Base-by-base conservation (phyloP, 352 stramenopile species). In the Phytopythium montanum region DNA sequence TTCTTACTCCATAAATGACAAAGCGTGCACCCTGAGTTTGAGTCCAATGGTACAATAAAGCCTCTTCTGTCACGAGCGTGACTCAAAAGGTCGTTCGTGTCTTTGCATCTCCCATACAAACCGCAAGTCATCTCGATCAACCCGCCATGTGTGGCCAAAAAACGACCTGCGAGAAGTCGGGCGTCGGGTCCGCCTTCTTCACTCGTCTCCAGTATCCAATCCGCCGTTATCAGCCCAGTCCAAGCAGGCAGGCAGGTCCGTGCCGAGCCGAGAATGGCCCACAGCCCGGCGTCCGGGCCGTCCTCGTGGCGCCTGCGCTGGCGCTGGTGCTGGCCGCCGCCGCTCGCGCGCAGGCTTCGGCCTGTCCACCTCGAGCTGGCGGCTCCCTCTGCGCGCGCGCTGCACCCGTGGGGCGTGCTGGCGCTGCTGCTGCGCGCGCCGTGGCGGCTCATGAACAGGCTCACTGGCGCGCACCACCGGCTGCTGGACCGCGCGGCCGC, bases 401-500 rank as follows among this genome's bases (percentile, higher is more conserved):
- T 56, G 26, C 79, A 93, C 62, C 78, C 84, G 44, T 93, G 81
- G 84, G 70, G 73, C 2, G 48, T 91, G 7, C 57, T 90, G 26
- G 75, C 70, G 0, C 55, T 68, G 29, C 54, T 92, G 26, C 60
- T 93, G 56, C 76, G 81, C 25, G 83, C 69, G 28, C 81, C 84
- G 13, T 84, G 73, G 54, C 72, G 80, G 6, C 54, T 87, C 7
- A 64, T 93, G 39, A 77, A 93, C 60, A 57, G 65, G 2, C 60
- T 89, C 39, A 93, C 79, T 23, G 74, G 66, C 36, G 68, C 63
- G 23, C 84, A 93, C 60, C 84, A 93, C 44, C 75, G 79, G 28
- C 88, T 86, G 39, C 66, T 90, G 50, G 84, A 93, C 61, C 76
- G 75, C 48, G 62, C 69, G 26, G 82, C 77, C n/a, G 84, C 81